Base-by-base conservation (phyloP, 2,329 filamentous ascomycete species). In the Trichoderma sp. region DNA sequence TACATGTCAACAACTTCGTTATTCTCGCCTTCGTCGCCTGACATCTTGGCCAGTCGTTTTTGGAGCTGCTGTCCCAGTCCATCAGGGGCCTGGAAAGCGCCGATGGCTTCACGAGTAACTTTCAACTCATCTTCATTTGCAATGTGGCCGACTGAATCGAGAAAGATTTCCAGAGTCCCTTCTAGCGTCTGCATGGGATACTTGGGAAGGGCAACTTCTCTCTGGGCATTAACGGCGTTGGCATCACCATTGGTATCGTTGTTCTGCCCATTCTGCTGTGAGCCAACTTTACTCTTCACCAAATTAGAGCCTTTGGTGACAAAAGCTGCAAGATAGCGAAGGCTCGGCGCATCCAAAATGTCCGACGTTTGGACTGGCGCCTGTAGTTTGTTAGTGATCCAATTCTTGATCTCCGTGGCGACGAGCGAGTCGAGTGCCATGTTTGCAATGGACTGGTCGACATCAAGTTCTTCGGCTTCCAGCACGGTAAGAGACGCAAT, bases 331-430 rank as follows among this genome's bases (percentile, higher is more conserved):
- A 73, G 69, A 21, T 35, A 53, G 3, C 69, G 53, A 11, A 73
- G 29, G 2, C 69, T 73, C 16, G 59, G 60, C 0, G 69, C 69
- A 53, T 73, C 69, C 12, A 73, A 4, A 33, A 73, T 73, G 12
- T 73, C 69, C 4, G 69, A 73, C 8, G n/a, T 73, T 29, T 73
- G 69, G 11, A 65, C 41, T 6, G 69, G 56, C 18, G 77, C 79
- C 50, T 79, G 77, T 14, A 80, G 75, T 56, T 77, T 78, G 67
- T 77, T 74, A 6, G 75, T 78, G 21, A 81, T 79, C 80, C 80
- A 81, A 45, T 82, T 83, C 59, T 80, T 77, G 35, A 83, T 69
- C 77, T 83, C 82, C 3, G 82, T 79, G 1, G 79, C 81, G 9
- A 83, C 80, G 14, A 83, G 78, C 21, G 81, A 82, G 77, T 83